Evolutionary conservation across 2,329 filamentous ascomycete genomes (phyloP), one percentile per base, ranked within the genome.

Genomic region (Graphiopsis chlorocephala): DNA sequence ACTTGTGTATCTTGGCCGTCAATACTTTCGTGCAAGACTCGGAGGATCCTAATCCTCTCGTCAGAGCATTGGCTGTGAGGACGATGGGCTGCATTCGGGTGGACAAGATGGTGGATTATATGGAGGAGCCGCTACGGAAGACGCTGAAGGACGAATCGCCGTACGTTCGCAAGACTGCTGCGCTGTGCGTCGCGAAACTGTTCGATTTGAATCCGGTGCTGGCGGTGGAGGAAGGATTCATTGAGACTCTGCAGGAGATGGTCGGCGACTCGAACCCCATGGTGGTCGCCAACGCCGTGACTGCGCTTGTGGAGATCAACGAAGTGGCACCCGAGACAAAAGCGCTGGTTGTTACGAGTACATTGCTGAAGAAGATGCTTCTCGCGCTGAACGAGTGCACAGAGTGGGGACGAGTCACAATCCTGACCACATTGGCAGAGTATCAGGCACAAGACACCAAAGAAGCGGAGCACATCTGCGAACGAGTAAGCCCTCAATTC

Each of bases 21-120:
- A 99, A 99, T 78, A 99, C 95, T 15, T 99, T 99, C 75, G 95
- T 98, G 6, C 95, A 99, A 84, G 95, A 99, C 78, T 95, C 95
- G 17, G 95, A 99, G 86, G 95, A 99, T 74, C 95, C 95, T 50
- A 99, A 99, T 75, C 95, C 95, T 15, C 86, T 99, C 26, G 92
- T 99, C 74, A 86, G 95, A 83, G 95, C 95, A 59, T 85, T 99
- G 60, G 95, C 95, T 63, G 96, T 99, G 77, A 87, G 95, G 72
- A 99, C 95, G 35, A 99, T 99, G 95, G 95, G 95, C 47, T 98
- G 95, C 75, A 98, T 99, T 73, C 85, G 95, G 64, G 95, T 99
- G 64, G 95, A 98, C 72, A 99, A 99, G 80, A 99, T 99, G 92
- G 92, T 98, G 69, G 95, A 99, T 77, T 99, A 99, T 78, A 98